phyloP scores from a whole-genome alignment of 1,284 basidiomycete genomes.

The Vanrija pseudolonga region DNA sequence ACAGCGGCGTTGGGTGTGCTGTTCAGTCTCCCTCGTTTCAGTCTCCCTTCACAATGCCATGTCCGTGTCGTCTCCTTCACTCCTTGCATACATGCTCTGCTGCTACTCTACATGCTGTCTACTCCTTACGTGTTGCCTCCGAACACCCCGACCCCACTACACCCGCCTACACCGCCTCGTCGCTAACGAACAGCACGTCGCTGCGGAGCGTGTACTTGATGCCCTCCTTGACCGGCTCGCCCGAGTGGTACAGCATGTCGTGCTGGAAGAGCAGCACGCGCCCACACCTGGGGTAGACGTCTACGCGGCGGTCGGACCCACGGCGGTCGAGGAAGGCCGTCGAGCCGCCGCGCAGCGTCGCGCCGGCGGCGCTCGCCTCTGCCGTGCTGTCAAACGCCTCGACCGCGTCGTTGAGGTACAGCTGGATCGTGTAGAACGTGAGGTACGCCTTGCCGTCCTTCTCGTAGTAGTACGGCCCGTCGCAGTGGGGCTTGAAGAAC shows the following conservation, averaged over 20 bases:
- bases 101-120: no score
- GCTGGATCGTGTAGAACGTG: not conserved
- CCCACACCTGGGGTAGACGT: not conserved
- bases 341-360: not conserved
- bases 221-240: not conserved
- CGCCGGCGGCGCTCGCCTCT: not conserved
- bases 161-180: no score
- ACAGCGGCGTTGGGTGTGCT: no score
- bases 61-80: no score
- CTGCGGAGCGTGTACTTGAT: not conserved
- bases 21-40: no score
- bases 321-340: not conserved
- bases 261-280: not conserved
- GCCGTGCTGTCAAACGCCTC: not conserved
- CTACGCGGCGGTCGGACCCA: no score
- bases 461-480: not conserved
- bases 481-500: slow-evolving; percentile 1
- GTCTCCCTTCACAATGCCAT: no score
- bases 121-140: no score
- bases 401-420: slow-evolving; percentile 2
- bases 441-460: not conserved
- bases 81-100: no score
- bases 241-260: not conserved
- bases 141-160: no score
- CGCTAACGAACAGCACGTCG: not conserved